These are phyloP conservation scores for Komagataella populi DNA, from an alignment of 805 yeast species.

Conservation along the genomic window DNA sequence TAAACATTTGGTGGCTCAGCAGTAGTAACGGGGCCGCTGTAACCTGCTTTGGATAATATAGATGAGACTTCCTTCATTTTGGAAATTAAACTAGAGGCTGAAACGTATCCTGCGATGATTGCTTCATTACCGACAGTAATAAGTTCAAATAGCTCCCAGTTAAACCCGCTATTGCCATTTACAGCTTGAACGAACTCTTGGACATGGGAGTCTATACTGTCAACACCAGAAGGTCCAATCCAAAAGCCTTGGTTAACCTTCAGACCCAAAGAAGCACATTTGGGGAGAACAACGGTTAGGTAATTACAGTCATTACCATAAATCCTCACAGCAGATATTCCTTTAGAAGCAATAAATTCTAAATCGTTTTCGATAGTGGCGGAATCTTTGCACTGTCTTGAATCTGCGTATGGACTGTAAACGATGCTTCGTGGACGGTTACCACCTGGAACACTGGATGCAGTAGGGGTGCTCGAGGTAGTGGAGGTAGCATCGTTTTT, in stretches of 20 bases:
- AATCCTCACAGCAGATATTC: slow-evolving; percentile 55
- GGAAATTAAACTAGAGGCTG: slow-evolving; percentile 45
- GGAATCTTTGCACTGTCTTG: slow-evolving; percentile 52
- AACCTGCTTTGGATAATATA: slow-evolving; percentile 54
- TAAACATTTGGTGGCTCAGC: slow-evolving; percentile 82
- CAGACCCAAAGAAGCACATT: slow-evolving; percentile 44
- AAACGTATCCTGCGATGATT: slow-evolving; percentile 43
- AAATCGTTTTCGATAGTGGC: slow-evolving; percentile 46
- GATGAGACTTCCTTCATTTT: slow-evolving; percentile 56
- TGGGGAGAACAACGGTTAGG: slow-evolving; percentile 50
- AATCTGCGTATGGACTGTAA: slow-evolving; percentile 67
- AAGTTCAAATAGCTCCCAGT: slow-evolving; percentile 65
- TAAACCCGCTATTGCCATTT: slow-evolving; percentile 20
- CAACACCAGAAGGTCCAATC: slow-evolving; percentile 52
- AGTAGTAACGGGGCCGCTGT: slow-evolving; percentile 63
- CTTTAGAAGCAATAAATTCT: slow-evolving; percentile 37
- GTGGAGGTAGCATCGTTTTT: slow-evolving; percentile 1
- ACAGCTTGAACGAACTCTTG: slow-evolving; percentile 34
- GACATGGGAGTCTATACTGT: slow-evolving; percentile 53
- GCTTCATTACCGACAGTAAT: slow-evolving; percentile 89
- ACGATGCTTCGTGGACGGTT: slow-evolving; percentile 44
- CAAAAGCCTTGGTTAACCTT: slow-evolving; percentile 81
- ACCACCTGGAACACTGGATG: slow-evolving; percentile 15
- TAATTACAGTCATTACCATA: slow-evolving; percentile 84
- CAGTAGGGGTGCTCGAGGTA: slow-evolving; percentile 11